Evolutionary conservation across 495 filamentous ascomycete genomes (phyloP), one percentile per base, ranked within the genome.

Genomic region (Trichoderma virens): DNA sequence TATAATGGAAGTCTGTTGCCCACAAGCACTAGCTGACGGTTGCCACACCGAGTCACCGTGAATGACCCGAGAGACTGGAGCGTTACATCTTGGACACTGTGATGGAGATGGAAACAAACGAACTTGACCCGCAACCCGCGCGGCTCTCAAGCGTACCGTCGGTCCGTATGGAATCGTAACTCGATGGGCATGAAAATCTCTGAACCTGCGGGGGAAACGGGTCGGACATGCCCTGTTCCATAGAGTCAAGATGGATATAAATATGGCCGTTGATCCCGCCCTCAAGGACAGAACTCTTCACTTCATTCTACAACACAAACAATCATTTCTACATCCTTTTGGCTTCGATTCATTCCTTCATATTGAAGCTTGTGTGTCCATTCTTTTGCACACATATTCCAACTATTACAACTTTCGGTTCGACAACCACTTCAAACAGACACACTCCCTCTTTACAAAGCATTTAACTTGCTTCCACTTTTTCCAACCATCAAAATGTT

Each of bases 381-480:
- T 56, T 56, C 51, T 9, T 56, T 56, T 56, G 25, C 25, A 30
- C 25, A 56, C 51, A 28, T 30, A 56, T 56, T 9, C 1, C n/a
- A n/a, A 56, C 51, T 16, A 56, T 25, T 28, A 56, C 47, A 56
- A 28, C 13, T 2, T 18, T 56, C 27, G 51, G 51, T 56, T 56
- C 23, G 51, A 56, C 51, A 56, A 56, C 51, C 51, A 56, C 51
- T 56, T 56, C 13, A 7, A 56, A 5, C 5, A 28, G 7, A 27
- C 51, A 56, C 59, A 61, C 35, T 61, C 59, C 35, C 61, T 62
- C 39, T n/a, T 62, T 27, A 30, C 34, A 62, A 62, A 16, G 28
- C 61, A 62, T 28, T 30, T 62, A n/a, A 38, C 61, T 62, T 62
- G 35, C 20, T 14, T 7, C 20, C 60, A 62, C 47, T 62, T n/a